phyloP scores from a whole-genome alignment of 768 basidiomycete genomes.

The Psilocybe tampanensis region DNA sequence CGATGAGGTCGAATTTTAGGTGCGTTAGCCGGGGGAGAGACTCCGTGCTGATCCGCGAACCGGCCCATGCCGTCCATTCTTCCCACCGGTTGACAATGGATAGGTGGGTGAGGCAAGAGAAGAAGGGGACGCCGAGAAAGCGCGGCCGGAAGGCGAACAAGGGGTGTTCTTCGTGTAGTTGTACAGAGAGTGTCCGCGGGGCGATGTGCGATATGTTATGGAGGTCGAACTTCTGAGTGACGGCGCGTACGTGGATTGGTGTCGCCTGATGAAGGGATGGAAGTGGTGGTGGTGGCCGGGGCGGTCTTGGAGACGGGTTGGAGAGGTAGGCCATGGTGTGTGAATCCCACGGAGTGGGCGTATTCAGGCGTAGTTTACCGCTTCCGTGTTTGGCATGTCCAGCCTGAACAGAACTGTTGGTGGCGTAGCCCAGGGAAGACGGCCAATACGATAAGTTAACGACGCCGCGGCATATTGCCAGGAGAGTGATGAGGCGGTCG shows the following conservation, averaged over 20 bases:
- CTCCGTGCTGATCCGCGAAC: conserved; percentile 19
- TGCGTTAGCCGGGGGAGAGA: conserved; percentile 34
- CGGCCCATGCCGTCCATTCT: conserved; percentile 42
- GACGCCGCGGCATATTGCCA: conserved; percentile 36
- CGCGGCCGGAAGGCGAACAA: conserved; percentile 14
- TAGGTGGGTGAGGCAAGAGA: conserved; percentile 38
- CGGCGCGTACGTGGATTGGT: neutral
- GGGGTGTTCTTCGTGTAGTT: conserved; percentile 26
- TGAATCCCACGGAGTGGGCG: neutral
- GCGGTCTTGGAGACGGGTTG: neutral
- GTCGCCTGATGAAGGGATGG: neutral
- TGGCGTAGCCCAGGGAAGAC: neutral
- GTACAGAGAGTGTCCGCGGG: conserved; percentile 33
- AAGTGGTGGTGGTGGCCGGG: too few species aligned
- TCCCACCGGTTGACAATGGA: conserved; percentile 44
- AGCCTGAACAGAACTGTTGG: neutral
- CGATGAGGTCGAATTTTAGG: conserved; percentile 39
- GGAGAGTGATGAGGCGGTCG: conserved; percentile 30
- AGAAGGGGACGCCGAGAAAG: conserved; percentile 33
- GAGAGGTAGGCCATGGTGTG: neutral
- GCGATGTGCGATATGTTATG: conserved; percentile 26
- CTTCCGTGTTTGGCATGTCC: neutral
- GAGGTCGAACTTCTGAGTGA: conserved; percentile 17
- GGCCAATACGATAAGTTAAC: conserved; percentile 40
- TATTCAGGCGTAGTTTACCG: neutral